Evolutionary conservation across 495 filamentous ascomycete species (phyloP).

Genomic region (Xylaria curta): DNA sequence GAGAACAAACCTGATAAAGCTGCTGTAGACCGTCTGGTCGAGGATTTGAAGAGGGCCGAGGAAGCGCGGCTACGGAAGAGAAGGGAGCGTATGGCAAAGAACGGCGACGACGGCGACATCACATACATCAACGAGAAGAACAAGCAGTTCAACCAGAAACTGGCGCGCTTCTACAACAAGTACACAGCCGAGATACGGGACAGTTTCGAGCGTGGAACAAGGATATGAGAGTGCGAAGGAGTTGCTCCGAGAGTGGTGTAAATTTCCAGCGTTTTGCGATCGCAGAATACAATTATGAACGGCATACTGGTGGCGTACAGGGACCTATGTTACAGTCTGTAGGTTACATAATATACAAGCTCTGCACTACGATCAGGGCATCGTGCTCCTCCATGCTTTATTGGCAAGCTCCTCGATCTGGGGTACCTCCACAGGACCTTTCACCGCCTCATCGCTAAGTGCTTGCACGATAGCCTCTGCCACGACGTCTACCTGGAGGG

Average conservation of each 20-base stretch:
- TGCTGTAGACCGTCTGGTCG: conserved; percentile 88
- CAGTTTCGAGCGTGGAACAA: conserved; percentile 95
- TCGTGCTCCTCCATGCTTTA: conserved; percentile 79
- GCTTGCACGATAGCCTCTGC: conserved; percentile 85
- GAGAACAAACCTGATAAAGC: conserved; percentile 88
- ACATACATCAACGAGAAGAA: conserved; percentile 99
- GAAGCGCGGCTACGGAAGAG: conserved; percentile 84
- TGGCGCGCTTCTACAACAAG: conserved; percentile 96
- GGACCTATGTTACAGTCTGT: conserved; percentile 42
- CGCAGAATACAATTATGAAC: conserved; percentile 28
- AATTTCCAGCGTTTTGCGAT: conserved; percentile 24
- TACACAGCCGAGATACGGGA: conserved; percentile 97
- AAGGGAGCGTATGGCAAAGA: conserved; percentile 74
- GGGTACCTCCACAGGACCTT: conserved; percentile 70
- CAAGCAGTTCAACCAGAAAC: conserved; percentile 98
- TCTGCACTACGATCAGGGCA: conserved; percentile 62
- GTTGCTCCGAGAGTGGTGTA: conserved; percentile 16
- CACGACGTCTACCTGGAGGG: conserved; percentile 83
- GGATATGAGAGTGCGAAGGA: conserved; percentile 60
- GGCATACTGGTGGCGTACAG: conserved; percentile 29
- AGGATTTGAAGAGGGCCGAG: conserved; percentile 86
- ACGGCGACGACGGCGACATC: conserved; percentile 81
- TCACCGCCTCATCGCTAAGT: conserved; percentile 69
- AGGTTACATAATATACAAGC: conserved; percentile 34
- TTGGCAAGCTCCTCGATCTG: conserved; percentile 75